Evolutionary conservation across 2,329 filamentous ascomycete species (phyloP).

Genomic region (Rosellinia necatrix): DNA sequence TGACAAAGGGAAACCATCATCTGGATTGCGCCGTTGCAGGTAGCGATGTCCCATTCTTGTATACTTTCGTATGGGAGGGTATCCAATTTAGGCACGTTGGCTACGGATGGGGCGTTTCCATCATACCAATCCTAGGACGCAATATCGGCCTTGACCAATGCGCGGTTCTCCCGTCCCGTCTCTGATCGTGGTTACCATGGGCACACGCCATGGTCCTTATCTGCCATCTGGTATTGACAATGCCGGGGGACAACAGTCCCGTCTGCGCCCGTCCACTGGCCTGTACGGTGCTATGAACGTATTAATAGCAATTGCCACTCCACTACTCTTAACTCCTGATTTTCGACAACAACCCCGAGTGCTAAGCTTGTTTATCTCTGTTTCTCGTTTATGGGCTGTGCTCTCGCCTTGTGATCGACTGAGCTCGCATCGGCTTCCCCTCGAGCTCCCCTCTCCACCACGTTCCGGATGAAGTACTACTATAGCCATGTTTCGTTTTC

Average conservation of each 20-base stretch:
- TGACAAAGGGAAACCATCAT: not conserved
- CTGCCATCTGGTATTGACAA: constrained; percentile 1
- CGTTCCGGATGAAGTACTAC: not conserved
- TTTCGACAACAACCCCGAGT: not conserved
- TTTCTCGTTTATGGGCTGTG: not conserved
- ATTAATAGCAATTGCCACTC: constrained; percentile 7
- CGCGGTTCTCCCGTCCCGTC: constrained; percentile 21
- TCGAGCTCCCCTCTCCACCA: not conserved
- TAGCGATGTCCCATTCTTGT: not conserved
- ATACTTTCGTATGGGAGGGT: constrained; percentile 6
- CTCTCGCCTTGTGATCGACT: not conserved
- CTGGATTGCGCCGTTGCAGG: not conserved
- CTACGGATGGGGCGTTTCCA: constrained; percentile 27
- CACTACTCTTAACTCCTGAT: not conserved
- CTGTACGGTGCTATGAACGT: not conserved
- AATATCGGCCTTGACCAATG: constrained; percentile 22
- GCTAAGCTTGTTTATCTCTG: not conserved
- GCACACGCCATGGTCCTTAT: constrained; percentile 2
- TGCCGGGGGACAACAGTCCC: not conserved
- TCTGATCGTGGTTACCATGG: not conserved
- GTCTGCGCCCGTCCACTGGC: not conserved
- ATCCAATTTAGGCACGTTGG: constrained; percentile 35
- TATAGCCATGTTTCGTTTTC: constrained; percentile 32
- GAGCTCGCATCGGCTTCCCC: not conserved
- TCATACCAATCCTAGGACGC: constrained; percentile 12